phyloP scores from a whole-genome alignment of 306 rosid genomes.

The Argentina anserina region DNA sequence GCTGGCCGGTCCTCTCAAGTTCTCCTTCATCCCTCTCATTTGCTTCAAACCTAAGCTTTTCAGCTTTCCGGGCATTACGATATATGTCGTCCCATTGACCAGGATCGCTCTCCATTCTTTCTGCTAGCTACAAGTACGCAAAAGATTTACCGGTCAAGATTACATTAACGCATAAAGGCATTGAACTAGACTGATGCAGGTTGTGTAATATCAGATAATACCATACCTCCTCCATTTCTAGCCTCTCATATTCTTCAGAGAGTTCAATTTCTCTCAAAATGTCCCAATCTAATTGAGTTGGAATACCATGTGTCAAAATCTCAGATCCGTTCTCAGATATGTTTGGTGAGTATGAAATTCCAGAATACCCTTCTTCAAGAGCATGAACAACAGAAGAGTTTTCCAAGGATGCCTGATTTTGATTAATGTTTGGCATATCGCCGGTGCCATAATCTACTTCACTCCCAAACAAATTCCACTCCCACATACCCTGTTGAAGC shows the following conservation, averaged over 20 bases:
- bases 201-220: slow-evolving; percentile 26
- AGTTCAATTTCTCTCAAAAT: slow-evolving; percentile 62
- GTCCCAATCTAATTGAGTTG: slow-evolving; percentile 70
- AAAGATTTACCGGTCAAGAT: slow-evolving; percentile 15
- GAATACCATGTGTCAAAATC: slow-evolving; percentile 42
- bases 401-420: slow-evolving; percentile 20
- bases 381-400: slow-evolving; percentile 48
- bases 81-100: slow-evolving; percentile 85
- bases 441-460: slow-evolving; percentile 32
- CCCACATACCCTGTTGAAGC: slow-evolving; percentile 72
- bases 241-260: slow-evolving; percentile 69
- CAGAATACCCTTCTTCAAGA: slow-evolving; percentile 57
- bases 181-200: slow-evolving; percentile 16
- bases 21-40: slow-evolving; percentile 99
- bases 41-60: slow-evolving; percentile 77
- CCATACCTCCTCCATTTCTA: slow-evolving; percentile 88
- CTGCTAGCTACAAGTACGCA: slow-evolving; percentile 56
- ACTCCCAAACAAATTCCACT: slow-evolving; percentile 63
- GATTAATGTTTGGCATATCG: slow-evolving; percentile 31
- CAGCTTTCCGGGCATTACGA: slow-evolving; percentile 84
- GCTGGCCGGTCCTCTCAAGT: slow-evolving; percentile 92
- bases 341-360: slow-evolving; percentile 38
- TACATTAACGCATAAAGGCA: slow-evolving; percentile 16
- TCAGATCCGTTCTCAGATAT: slow-evolving; percentile 43
- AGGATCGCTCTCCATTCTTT: slow-evolving; percentile 62